Percentiles rank a stretch among this genome's conserved stretches.
Evolutionary conservation across 495 filamentous ascomycete genomes (phyloP).

Genomic region (Pseudotulostoma volvatum): DNA sequence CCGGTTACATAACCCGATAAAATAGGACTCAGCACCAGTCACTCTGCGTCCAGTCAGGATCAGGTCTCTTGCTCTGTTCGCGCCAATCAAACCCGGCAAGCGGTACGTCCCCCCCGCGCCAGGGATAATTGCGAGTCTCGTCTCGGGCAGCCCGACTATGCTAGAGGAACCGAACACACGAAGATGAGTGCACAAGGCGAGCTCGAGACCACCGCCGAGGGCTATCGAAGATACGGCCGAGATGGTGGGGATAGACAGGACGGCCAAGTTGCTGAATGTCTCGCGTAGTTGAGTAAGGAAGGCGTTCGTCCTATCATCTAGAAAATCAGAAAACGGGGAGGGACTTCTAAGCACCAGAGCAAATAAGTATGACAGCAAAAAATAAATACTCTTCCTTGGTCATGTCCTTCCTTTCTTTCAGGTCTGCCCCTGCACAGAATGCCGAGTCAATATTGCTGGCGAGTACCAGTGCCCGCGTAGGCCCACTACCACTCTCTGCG

Average conservation of each 20-base stretch:
- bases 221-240: constrained; percentile 64
- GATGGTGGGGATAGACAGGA: constrained; percentile 76
- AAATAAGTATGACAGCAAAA: background rate
- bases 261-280: constrained; percentile 50
- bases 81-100: constrained; percentile 60
- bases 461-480: constrained; percentile 63
- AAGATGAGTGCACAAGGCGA: constrained; percentile 72
- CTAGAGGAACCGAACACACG: constrained; percentile 64
- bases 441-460: constrained; percentile 59
- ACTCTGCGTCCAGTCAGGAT: constrained; percentile 75
- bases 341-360: no score
- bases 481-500: constrained; percentile 43
- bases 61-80: constrained; percentile 59
- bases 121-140: constrained; percentile 79
- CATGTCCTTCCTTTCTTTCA: constrained; percentile 74
- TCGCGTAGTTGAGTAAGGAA: constrained; percentile 62
- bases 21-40: constrained; percentile 61
- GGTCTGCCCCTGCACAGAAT: constrained; percentile 89
- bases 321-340: no score
- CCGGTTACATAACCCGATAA: constrained; percentile 68
- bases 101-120: constrained; percentile 88
- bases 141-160: constrained; percentile 73
- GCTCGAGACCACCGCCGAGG: constrained; percentile 82
- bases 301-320: constrained; percentile 38
- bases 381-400: constrained; percentile 43